phyloP scores from a whole-genome alignment of 116 monocot genomes.

The Phalaenopsis hybrid region DNA sequence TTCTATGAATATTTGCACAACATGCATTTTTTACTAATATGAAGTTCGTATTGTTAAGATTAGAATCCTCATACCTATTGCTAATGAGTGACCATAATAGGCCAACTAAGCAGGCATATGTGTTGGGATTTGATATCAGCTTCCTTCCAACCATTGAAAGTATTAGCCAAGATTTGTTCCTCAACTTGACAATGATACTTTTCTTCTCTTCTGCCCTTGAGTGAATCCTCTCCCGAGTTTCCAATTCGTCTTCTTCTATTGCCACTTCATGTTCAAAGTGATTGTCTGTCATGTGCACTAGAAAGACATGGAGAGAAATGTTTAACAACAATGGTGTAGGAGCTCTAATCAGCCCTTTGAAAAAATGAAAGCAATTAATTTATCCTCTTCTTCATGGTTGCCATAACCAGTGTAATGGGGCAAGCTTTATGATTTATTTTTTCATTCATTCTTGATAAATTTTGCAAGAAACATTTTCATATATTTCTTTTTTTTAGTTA shows the following conservation, averaged over 20 bases:
- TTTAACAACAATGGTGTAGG: background rate
- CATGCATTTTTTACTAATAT: too few species aligned
- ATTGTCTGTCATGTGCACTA: background rate
- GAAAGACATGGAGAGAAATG: background rate
- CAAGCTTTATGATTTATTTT: too few species aligned
- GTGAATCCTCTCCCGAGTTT: background rate
- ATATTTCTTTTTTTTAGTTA: too few species aligned
- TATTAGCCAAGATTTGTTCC: conserved; percentile 4
- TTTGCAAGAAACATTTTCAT: too few species aligned
- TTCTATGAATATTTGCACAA: too few species aligned
- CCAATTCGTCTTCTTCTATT: conserved; percentile 8
- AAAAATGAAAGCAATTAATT: too few species aligned
- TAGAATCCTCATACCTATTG: conserved; percentile 41
- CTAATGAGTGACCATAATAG: conserved; percentile 58
- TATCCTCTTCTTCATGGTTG: too few species aligned
- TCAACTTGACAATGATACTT: background rate
- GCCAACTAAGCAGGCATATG: conserved; percentile 48
- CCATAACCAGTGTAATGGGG: too few species aligned
- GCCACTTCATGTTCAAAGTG: conserved; percentile 9
- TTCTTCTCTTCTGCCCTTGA: conserved; percentile 18
- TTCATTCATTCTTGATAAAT: too few species aligned
- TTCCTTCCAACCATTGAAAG: conserved; percentile 40
- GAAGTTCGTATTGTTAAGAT: background rate
- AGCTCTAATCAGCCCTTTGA: too few species aligned
- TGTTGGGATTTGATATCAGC: conserved; percentile 61